Conservation (phyloP, 768 basidiomycete species). For the Russula brevipes region DNA sequence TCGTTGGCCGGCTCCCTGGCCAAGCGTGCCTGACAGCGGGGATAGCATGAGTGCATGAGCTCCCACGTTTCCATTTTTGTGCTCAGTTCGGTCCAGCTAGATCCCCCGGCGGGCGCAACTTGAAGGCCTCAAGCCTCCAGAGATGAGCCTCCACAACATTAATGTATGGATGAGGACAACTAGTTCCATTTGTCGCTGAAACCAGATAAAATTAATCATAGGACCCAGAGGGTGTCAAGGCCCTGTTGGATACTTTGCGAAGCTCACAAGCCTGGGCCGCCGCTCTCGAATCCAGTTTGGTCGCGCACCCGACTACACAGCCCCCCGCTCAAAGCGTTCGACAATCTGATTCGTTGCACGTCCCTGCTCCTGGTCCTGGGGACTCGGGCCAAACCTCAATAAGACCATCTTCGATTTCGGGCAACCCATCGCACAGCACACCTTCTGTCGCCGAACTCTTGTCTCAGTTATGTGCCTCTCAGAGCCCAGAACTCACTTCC, state of each 20-base stretch:
- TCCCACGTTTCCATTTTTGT: slow-evolving; percentile 7
- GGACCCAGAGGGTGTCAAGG: slow-evolving; percentile 41
- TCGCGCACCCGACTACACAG: slow-evolving; percentile 10
- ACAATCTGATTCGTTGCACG: slow-evolving; percentile 3
- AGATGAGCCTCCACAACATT: slow-evolving; percentile 16
- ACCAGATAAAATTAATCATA: background rate
- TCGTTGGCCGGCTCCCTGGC: background rate
- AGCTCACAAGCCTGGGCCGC: slow-evolving; percentile 68
- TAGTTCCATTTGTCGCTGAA: background rate
- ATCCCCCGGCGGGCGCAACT: background rate
- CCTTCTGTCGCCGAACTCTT: slow-evolving; percentile 25
- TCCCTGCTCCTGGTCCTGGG: background rate
- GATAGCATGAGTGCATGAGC: slow-evolving; percentile 1
- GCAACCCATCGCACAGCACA: slow-evolving; percentile 10
- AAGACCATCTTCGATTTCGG: slow-evolving; percentile 6
- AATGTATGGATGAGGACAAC: slow-evolving; percentile 10
- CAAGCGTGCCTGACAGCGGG: background rate
- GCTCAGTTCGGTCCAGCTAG: background rate
- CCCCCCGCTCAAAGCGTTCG: slow-evolving; percentile 2
- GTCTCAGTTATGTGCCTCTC: slow-evolving; percentile 19
- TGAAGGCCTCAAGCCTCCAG: background rate
- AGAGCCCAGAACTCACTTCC: background rate
- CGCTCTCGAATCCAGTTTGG: slow-evolving; percentile 28
- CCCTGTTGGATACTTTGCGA: slow-evolving; percentile 64
- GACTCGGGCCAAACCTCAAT: background rate